Evolutionary conservation across 1,284 basidiomycete genomes (phyloP).

Genomic region (Boletus holoroseus): DNA sequence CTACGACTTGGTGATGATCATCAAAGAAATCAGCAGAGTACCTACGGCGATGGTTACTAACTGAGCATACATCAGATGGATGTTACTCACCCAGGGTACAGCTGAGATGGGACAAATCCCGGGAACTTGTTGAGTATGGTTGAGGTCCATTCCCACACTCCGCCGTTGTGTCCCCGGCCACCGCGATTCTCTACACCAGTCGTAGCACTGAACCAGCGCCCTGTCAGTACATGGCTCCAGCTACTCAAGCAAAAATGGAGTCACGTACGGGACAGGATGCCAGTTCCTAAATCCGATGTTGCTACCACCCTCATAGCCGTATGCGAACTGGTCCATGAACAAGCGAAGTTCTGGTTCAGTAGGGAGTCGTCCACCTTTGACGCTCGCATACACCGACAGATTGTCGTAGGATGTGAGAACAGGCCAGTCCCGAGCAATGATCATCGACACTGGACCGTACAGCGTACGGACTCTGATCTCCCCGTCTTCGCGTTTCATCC

Average conservation of each 20-base stretch:
- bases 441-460: conserved; percentile 79
- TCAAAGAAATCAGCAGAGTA: conserved; percentile 91
- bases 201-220: conserved; percentile 48
- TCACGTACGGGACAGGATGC: conserved; percentile 83
- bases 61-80: neutral
- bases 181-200: conserved; percentile 45
- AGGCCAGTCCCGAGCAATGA: conserved; percentile 80
- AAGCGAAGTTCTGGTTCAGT: conserved; percentile 83
- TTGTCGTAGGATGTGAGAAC: conserved; percentile 77
- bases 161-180: conserved; percentile 78
- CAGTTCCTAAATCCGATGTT: conserved; percentile 90
- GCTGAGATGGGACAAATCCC: conserved; percentile 67
- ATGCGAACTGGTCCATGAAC: conserved; percentile 68
- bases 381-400: conserved; percentile 73
- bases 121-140: conserved; percentile 69
- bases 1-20: conserved; percentile 76
- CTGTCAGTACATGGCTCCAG: conserved; percentile 5
- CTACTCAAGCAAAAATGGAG: neutral
- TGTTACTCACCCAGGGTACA: conserved; percentile 73
- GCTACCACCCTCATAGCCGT: conserved; percentile 65
- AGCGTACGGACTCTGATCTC: conserved; percentile 71
- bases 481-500: conserved; percentile 49
- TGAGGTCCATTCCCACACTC: conserved; percentile 98
- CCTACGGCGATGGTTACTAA: conserved; percentile 32
- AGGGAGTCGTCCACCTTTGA: conserved; percentile 87